Base-by-base conservation (phyloP, 345 rosid species). In the Citrus unshiu region DNA sequence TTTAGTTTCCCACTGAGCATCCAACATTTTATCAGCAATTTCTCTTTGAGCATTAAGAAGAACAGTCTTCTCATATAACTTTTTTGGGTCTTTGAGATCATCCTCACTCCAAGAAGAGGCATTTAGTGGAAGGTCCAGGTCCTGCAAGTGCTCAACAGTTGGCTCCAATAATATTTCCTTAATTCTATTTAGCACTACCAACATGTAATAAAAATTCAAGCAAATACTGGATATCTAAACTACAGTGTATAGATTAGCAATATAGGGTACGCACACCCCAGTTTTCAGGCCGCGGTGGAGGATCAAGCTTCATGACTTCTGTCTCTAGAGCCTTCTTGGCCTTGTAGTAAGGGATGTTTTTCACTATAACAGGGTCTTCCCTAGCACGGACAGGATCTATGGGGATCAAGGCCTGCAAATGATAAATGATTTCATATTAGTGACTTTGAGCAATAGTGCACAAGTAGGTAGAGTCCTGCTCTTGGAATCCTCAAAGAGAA, bases 11-110 rank as follows among this genome's bases (percentile, higher is more conserved):
- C 98, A 95, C 60, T 91, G 98, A 59, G 90, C 83, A 87, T 95
- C 98, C 90, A 95, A 84, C 60, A 95, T 85, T 80, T 87, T 91
- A 60, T 92, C 90, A 29, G 98, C 93, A 63, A 92, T 91, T 83
- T 95, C 97, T 83, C 95, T 92, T 83, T 95, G 98, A 49, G 98
- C 98, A 79, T 92, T 93, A 63, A 95, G 91, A 76, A 95, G 97
- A 77, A 95, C 87, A n/a, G 93, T 91, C 93, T 91, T 95, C 92
- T 95, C 98, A 72, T 93, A 92, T 58, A 93, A 85, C 70, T 88
- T 95, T 74, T 88, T 76, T 0, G 98, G 97, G 79, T 87, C 88
- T 85, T 86, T 93, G 72, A 92, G 98, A 77, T 95, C 98, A 30
- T 92, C 94, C 83, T 93, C 95, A 73, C 90, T 93, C 98, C 98